These are phyloP conservation scores for Mucor velutinosus DNA, from an alignment of 371 early-diverging fungal species.

Conservation along the genomic window DNA sequence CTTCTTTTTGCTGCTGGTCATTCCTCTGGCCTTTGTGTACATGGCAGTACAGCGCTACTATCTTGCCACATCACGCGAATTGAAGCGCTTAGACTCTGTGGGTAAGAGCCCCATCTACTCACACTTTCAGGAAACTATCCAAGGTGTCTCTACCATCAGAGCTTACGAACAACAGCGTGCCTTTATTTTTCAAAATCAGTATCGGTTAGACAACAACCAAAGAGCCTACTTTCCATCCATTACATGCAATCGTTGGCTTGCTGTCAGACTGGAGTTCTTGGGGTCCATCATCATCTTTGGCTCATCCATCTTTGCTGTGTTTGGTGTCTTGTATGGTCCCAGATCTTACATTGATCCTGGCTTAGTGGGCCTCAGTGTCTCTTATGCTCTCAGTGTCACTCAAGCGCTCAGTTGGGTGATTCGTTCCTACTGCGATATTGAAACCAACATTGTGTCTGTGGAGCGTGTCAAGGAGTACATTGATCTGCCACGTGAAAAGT, in stretches of 20 bases:
- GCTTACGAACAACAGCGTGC: slow-evolving; percentile 72
- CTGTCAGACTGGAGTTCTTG: slow-evolving; percentile 84
- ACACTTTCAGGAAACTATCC: slow-evolving; percentile 78
- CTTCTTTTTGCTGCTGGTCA: slow-evolving; percentile 53
- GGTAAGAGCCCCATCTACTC: slow-evolving; percentile 85
- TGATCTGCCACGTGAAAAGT: slow-evolving; percentile 81
- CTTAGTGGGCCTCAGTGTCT: slow-evolving; percentile 82
- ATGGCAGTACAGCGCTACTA: slow-evolving; percentile 72
- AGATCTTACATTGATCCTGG: slow-evolving; percentile 62
- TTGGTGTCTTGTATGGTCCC: slow-evolving; percentile 47
- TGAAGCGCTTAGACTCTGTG: slow-evolving; percentile 81
- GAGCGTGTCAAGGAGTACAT: slow-evolving; percentile 90
- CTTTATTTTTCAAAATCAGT: slow-evolving; percentile 75
- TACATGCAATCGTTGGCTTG: slow-evolving; percentile 90
- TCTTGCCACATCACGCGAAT: slow-evolving; percentile 71
- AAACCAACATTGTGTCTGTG: slow-evolving; percentile 80
- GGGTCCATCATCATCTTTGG: slow-evolving; percentile 68
- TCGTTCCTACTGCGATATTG: slow-evolving; percentile 57
- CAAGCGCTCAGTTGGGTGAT: slow-evolving; percentile 87
- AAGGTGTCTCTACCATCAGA: slow-evolving; percentile 82
- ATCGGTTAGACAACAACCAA: slow-evolving; percentile 76
- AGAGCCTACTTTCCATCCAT: slow-evolving; percentile 81
- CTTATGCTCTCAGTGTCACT: slow-evolving; percentile 85
- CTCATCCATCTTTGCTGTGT: slow-evolving; percentile 66
- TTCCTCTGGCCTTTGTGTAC: slow-evolving; percentile 64